These are phyloP conservation scores for Panellus pusillus DNA, from an alignment of 768 basidiomycete species.

Conservation along the genomic window DNA sequence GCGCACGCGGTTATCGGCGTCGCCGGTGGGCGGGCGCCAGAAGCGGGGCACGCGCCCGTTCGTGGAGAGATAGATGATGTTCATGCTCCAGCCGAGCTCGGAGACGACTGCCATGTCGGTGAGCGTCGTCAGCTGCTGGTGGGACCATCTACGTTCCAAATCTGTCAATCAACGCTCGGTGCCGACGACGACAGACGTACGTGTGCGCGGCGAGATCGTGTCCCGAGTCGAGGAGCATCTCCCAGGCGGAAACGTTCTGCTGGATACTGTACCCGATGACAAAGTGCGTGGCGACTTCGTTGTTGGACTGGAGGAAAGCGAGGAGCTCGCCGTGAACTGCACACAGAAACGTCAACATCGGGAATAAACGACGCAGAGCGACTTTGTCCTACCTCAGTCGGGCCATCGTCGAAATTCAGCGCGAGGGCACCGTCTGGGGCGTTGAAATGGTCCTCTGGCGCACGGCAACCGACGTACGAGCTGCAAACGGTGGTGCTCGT, in stretches of 20 bases:
- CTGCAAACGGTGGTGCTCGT: no score
- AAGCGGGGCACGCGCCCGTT: conserved; percentile 53
- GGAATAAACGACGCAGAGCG: no score
- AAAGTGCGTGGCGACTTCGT: background rate
- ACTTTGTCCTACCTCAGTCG: background rate
- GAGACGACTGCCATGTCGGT: conserved; percentile 49
- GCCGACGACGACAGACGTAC: background rate
- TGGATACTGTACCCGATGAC: background rate
- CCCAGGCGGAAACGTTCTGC: background rate
- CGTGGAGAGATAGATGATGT: conserved; percentile 40
- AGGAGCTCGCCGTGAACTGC: background rate
- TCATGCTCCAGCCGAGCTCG: conserved; percentile 15
- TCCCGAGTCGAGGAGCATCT: background rate
- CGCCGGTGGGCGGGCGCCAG: conserved; percentile 65
- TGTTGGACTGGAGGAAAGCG: background rate
- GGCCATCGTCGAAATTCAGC: background rate
- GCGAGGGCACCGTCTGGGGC: background rate
- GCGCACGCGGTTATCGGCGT: conserved; percentile 60
- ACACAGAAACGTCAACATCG: no score
- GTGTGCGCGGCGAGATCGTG: background rate
- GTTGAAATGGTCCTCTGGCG: no score
- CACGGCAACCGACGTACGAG: no score
- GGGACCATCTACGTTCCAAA: background rate
- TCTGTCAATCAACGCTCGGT: no score
- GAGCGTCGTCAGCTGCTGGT: conserved; percentile 48